Base-by-base conservation (phyloP, 371 early-diverging fungal genomes). In the Mortierella sp. region DNA sequence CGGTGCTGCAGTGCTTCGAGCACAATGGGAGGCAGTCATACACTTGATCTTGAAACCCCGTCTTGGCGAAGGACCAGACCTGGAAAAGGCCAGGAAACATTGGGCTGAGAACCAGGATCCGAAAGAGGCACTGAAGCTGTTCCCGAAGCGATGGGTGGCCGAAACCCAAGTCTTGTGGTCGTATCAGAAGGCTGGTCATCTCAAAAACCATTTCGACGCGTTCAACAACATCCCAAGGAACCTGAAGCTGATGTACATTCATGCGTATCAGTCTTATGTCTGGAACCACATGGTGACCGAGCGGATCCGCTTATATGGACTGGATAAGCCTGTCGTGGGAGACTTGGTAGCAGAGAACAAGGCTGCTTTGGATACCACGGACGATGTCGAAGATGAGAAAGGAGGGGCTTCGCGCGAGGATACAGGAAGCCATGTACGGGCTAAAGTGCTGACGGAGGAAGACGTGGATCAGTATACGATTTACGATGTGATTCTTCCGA, bases 201-300 rank as follows among this genome's bases (percentile, higher is more conserved):
- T 73, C n/a, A 79, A 66, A 8, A 82, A 91, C 45, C 86, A 79
- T 56, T 78, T 80, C 0, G 88, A 84, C 13, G 96, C 94, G 0
- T 78, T 95, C 40, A 80, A 79, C 31, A 78, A 86, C 83, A 86
- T 98, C 29, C 96, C 97, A 25, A 86, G 95, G 58, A 92, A 94
- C 73, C 83, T 97, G 79, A 72, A 92, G 22, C 79, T 91, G 61
- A 92, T 99, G 89, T 99, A 99, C 80, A 82, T 95, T 27, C 99
- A 99, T 81, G 94, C 98, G 6, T 98, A 97, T 69, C 99, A 99
- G 82, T 96, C 96, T 39, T 94, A 85, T 66, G 82, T 98, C 24
- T 99, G 99, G 96, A 99, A 99, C 81, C 74, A 85, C 22, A 89
- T 91, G 19, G 95, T 92, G 4, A 88, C 93, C 40, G 88, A 91